Evolutionary conservation across 2,329 filamentous ascomycete genomes (phyloP).

Genomic region (Hypoxylon sp.): DNA sequence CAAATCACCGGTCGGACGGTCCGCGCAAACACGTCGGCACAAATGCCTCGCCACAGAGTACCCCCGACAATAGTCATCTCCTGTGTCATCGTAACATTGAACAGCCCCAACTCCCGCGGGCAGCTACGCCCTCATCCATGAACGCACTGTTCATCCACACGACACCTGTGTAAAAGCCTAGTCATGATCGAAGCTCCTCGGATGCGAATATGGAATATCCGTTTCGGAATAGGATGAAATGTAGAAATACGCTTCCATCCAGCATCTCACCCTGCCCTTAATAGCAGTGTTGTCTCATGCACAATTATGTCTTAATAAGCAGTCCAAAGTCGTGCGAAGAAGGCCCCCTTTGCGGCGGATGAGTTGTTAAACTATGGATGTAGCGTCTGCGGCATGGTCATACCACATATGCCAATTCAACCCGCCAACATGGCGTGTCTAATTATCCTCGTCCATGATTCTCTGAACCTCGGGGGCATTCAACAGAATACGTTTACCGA

Average conservation of each 20-base stretch:
- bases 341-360: not conserved
- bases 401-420: not conserved
- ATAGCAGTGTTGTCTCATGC: slow-evolving; percentile 5
- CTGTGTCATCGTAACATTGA: not conserved
- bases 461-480: slow-evolving; percentile 68
- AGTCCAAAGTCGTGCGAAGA: not conserved
- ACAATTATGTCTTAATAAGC: not conserved
- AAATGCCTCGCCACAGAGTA: not conserved
- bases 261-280: not conserved
- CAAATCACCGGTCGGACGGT: not conserved
- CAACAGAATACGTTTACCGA: slow-evolving; percentile 82
- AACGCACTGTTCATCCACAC: not conserved
- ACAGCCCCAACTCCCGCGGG: not conserved
- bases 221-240: not conserved
- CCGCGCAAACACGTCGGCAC: not conserved
- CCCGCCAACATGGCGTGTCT: not conserved
- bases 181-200: not conserved
- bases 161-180: not conserved
- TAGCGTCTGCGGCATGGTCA: not conserved
- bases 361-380: not conserved
- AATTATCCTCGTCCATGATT: slow-evolving; percentile 53
- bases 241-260: not conserved
- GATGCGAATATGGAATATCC: not conserved
- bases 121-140: slow-evolving; percentile 1
- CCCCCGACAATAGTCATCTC: not conserved